Evolutionary conservation across 257 asterid species (phyloP), one percentile per base, ranked within the genome.

Genomic region (Gentiana straminea): DNA sequence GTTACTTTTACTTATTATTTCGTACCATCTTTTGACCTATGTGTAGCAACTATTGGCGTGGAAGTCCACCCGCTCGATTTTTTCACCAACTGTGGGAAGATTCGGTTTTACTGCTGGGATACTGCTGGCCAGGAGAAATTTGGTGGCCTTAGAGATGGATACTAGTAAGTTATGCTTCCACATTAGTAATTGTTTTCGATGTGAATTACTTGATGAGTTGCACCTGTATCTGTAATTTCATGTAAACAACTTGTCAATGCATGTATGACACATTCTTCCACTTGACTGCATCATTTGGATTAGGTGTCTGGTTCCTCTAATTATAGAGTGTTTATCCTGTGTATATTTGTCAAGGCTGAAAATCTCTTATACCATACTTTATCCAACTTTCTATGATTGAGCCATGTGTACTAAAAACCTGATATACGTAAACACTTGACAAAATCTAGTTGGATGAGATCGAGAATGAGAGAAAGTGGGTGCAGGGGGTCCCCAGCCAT

Each of bases 41-140:
- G 35, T 45, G 47, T 76, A 87, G 96, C 96, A 15, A 87, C 96
- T 10, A 87, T 87, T 66, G 94, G 96, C 41, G 96, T 87, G 52
- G 96, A 87, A 70, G 96, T 87, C 41, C 96, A 87, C 62, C 96
- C 96, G 4, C 63, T 86, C 38, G 95, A 86, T 65, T 86, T 86
- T 78, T 72, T 60, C 69, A 86, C 94, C 6, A 84, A 84, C 73
- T 81, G 91, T 12, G 95, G 95, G 47, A 84, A 84, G 60, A 70
- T 86, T 49, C 64, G 94, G 52, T 86, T 84, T 57, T 84, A 86
- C 51, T 86, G 95, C 72, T 86, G 95, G 94, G 95, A 86, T 60
- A 86, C 95, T 0, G 95, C 95, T 72, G 95, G 95, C 1, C 95
- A 86, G 71, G 95, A 86, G 77, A 86, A 84, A 44, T 86, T 86